Base-by-base conservation (phyloP, 148 eudicot genomes). In the Rhododendron ovatum region DNA sequence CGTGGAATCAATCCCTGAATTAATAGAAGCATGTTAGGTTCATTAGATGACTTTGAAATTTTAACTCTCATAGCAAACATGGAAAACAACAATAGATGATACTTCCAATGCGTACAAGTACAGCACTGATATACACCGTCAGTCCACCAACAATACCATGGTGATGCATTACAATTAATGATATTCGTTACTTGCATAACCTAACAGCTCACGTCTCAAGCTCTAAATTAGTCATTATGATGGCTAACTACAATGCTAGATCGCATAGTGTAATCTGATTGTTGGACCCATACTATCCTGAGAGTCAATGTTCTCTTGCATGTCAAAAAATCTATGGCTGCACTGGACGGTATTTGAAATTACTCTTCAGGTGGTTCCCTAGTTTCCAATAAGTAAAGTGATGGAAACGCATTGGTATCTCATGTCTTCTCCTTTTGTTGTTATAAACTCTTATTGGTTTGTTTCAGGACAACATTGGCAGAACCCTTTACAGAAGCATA, bases 1-100 rank as follows among this genome's bases (percentile, higher is more conserved):
- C 99, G 95, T 82, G 99, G 99, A 88, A 95, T 80, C 89, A 97
- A 88, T 76, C 98, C 99, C 99, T 97, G 93, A 78, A 86, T 84
- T 77, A 57, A 87, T 59, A 83, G 24, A 17, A 73, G 65, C 80
- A 84, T 65, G 12, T 74, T 75, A 75, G 48, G 4, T 75, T 10
- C 0, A 75, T 7, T 67, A 3, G 47, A 14, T 4, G 3, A 20
- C 79, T 75, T 75, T 74, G 33, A 22, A 41, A 33, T 15, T 37
- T 75, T 3, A 75, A 17, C 35, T 75, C 12, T 35, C 13, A 74
- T 18, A 75, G 79, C 48, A 75, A 75, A 35, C 26, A 39, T 75
- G 24, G 48, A 75, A 71, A 71, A 75, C 47, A 74, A 74, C 1
- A 35, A 74, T 18, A 75, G 79, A 75, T 39, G 26, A 39, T 39